Evolutionary conservation across 176 grass and related monocot genomes (phyloP).

Genomic region (Saccharum spontaneum): DNA sequence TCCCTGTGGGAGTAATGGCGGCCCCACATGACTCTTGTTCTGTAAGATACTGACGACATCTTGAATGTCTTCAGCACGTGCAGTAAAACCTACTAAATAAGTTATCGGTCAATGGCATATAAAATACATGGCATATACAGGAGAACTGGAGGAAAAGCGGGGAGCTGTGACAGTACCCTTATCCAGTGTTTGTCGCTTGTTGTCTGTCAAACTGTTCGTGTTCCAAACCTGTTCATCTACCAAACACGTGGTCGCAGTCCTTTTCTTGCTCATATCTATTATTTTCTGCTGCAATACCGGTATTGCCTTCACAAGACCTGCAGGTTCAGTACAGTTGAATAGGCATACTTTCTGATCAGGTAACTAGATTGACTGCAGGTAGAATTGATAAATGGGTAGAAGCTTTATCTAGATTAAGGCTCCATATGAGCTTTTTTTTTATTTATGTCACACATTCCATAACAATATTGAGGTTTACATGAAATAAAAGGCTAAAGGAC

Average conservation of each 20-base stretch:
- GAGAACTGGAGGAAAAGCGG: not conserved
- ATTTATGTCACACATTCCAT: not conserved
- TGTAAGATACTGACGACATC: not conserved
- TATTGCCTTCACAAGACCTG: constrained; percentile 40
- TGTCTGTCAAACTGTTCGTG: not conserved
- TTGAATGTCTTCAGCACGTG: constrained; percentile 25
- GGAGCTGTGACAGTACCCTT: not conserved
- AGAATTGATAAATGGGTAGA: not conserved
- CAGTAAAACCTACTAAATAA: constrained; percentile 10
- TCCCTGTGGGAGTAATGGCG: no score
- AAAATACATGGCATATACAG: not conserved
- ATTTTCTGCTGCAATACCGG: constrained; percentile 38
- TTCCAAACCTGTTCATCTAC: constrained; percentile 8
- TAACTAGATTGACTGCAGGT: not conserved
- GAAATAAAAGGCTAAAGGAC: not conserved
- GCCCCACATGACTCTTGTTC: not conserved
- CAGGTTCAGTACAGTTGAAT: constrained; percentile 20
- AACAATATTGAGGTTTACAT: not conserved
- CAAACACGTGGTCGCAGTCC: not conserved
- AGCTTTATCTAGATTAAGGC: constrained; percentile 2
- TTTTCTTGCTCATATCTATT: constrained; percentile 34
- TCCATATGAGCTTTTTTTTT: not conserved
- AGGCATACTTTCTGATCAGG: constrained; percentile 4
- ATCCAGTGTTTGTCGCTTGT: constrained; percentile 15
- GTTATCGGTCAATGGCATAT: not conserved